These are phyloP conservation scores for Boletus sp. DNA, from an alignment of 768 basidiomycete genomes.

Conservation along the genomic window DNA sequence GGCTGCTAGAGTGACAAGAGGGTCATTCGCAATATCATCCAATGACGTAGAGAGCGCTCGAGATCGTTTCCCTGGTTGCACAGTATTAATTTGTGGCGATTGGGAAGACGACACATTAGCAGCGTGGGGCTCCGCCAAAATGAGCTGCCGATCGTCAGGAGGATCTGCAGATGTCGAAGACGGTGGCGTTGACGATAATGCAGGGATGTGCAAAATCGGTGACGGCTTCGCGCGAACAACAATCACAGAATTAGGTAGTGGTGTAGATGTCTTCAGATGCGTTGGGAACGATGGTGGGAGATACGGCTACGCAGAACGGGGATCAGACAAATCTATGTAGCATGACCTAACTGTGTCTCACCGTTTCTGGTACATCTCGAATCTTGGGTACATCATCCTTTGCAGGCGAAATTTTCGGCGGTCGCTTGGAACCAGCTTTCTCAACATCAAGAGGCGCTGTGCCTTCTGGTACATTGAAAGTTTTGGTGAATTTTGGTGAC, in stretches of 20 bases:
- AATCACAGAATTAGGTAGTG: slow-evolving; percentile 27
- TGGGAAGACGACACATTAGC: slow-evolving; percentile 12
- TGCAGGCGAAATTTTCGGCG: background rate
- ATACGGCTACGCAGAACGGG: slow-evolving; percentile 36
- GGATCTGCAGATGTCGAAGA: slow-evolving; percentile 22
- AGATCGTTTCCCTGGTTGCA: slow-evolving; percentile 30
- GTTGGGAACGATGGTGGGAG: slow-evolving; percentile 57
- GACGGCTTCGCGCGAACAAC: slow-evolving; percentile 42
- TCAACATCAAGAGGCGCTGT: background rate
- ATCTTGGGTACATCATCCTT: slow-evolving; percentile 26
- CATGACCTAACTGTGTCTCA: slow-evolving; percentile 23
- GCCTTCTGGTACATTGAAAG: background rate
- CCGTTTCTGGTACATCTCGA: slow-evolving; percentile 37
- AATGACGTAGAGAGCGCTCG: slow-evolving; percentile 26
- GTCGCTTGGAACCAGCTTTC: background rate
- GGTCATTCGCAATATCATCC: slow-evolving; percentile 19
- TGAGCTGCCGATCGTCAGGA: slow-evolving; percentile 16
- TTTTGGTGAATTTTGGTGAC: slow-evolving; percentile 11
- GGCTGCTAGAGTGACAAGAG: slow-evolving; percentile 22
- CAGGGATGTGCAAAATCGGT: slow-evolving; percentile 34
- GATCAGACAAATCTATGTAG: slow-evolving; percentile 13
- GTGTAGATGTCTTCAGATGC: slow-evolving; percentile 54
- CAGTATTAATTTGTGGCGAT: slow-evolving; percentile 14
- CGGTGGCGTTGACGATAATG: slow-evolving; percentile 26
- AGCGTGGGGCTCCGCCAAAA: slow-evolving; percentile 4